Percentiles rank a stretch among this genome's conserved stretches.
Evolutionary conservation across 306 rosid genomes (phyloP).

Genomic region (Prosopis cineraria): DNA sequence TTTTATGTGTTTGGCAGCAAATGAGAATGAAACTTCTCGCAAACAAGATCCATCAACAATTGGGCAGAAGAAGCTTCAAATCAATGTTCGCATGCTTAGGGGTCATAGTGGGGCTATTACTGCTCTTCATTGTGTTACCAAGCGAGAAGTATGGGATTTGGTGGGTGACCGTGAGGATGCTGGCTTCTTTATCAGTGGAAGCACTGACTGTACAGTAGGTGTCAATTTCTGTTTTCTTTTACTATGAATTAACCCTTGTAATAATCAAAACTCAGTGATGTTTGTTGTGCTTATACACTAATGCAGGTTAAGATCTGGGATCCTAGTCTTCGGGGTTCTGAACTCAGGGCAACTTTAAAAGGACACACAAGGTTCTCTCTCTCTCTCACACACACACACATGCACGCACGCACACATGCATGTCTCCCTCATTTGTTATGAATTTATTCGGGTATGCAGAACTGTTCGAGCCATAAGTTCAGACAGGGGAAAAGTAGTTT

Average conservation of each 20-base stretch:
- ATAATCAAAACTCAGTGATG: conserved; percentile 19
- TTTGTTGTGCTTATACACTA: conserved; percentile 33
- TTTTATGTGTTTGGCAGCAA: conserved; percentile 46
- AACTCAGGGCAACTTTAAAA: conserved; percentile 90
- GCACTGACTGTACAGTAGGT: conserved; percentile 92
- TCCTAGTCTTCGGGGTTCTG: conserved; percentile 97
- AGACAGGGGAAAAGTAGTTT: conserved; percentile 90
- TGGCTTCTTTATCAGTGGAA: conserved; percentile 96
- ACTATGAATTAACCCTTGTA: neutral
- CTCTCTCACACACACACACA: neutral
- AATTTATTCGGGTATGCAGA: conserved; percentile 54
- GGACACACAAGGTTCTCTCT: conserved; percentile 82
- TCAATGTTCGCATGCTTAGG: conserved; percentile 88
- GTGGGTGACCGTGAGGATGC: conserved; percentile 99
- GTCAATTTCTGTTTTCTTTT: conserved; percentile 18
- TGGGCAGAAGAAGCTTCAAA: conserved; percentile 93
- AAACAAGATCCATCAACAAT: conserved; percentile 68
- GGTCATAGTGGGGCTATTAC: conserved; percentile 94
- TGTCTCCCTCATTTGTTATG: neutral
- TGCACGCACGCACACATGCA: neutral
- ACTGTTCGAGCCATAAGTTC: conserved; percentile 93
- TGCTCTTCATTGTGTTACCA: conserved; percentile 96
- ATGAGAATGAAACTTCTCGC: conserved; percentile 75
- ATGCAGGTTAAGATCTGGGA: conserved; percentile 98
- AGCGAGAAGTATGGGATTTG: conserved; percentile 99